phyloP scores from a whole-genome alignment of 805 yeast species.

The Metschnikowia lachancei region DNA sequence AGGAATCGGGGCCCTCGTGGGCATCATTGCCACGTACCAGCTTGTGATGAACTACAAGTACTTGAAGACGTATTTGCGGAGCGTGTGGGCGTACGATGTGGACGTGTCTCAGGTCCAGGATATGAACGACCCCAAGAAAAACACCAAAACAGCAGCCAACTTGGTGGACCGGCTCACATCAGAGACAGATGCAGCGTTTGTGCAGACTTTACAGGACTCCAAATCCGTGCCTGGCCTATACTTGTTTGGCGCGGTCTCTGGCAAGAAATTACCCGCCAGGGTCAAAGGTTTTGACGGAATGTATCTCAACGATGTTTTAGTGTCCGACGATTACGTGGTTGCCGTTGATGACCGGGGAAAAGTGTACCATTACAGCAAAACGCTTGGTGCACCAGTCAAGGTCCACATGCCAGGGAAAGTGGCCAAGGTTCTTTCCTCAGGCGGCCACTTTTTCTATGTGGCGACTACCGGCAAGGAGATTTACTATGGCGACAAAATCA shows the following conservation, averaged over 20 bases:
- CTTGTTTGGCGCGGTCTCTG: conserved; percentile 32
- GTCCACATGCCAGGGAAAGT: conserved; percentile 30
- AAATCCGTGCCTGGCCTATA: conserved; percentile 33
- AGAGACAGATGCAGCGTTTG: conserved; percentile 23
- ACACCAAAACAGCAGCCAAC: conserved; percentile 26
- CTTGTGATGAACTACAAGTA: conserved; percentile 42
- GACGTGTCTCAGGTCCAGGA: conserved; percentile 39
- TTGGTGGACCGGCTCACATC: conserved; percentile 27
- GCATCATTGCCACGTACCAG: conserved; percentile 42
- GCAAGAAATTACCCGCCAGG: conserved; percentile 54
- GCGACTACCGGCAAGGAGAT: conserved; percentile 44
- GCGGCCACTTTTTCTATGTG: conserved; percentile 47
- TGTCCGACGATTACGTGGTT: conserved; percentile 47
- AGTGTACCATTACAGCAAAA: conserved; percentile 66
- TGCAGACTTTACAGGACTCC: conserved; percentile 25
- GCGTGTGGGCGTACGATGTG: conserved; percentile 35
- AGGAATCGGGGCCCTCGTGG: conserved; percentile 42
- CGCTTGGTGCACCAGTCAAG: conserved; percentile 19
- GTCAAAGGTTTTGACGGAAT: conserved; percentile 61
- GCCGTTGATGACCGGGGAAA: conserved; percentile 71
- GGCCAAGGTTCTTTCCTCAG: conserved; percentile 43
- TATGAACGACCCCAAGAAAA: conserved; percentile 31
- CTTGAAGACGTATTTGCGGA: conserved; percentile 34
- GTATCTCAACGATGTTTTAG: conserved; percentile 52
- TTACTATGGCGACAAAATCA: conserved; percentile 30